Percentiles rank a stretch among this genome's conserved stretches.
Evolutionary conservation across 2,329 filamentous ascomycete genomes (phyloP).

Genomic region (Xylaria polymorpha): DNA sequence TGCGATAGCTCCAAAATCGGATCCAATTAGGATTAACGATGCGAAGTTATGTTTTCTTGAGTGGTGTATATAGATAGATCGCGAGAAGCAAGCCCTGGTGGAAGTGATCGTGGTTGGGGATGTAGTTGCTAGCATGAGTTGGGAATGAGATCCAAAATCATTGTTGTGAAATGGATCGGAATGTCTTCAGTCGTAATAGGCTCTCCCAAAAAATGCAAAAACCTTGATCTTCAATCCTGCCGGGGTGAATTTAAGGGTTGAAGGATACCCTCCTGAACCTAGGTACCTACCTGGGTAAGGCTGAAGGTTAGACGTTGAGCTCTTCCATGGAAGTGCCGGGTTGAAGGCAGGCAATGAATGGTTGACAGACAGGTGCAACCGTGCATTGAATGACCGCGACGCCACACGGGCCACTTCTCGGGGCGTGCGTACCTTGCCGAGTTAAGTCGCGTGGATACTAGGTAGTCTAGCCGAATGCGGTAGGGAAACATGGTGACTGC

Average conservation of each 20-base stretch:
- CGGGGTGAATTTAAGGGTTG: background rate
- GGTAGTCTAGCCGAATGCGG: too few species aligned
- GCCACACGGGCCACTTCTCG: too few species aligned
- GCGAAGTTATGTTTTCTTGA: background rate
- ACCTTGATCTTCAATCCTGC: background rate
- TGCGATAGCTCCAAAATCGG: too few species aligned
- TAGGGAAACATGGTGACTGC: too few species aligned
- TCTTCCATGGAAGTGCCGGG: background rate
- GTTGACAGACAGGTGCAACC: too few species aligned
- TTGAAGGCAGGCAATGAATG: too few species aligned
- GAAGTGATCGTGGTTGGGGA: background rate
- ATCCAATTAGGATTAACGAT: too few species aligned
- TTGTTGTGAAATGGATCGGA: background rate
- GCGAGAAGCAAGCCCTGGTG: background rate
- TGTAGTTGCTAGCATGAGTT: background rate
- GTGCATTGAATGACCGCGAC: too few species aligned
- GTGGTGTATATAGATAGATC: background rate
- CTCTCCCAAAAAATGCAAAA: background rate
- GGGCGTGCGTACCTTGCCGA: too few species aligned
- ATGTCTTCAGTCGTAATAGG: background rate
- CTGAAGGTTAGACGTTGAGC: background rate
- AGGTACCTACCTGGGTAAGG: background rate
- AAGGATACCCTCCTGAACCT: background rate
- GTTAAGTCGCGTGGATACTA: too few species aligned
- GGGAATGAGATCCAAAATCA: slow-evolving; percentile 16